Evolutionary conservation across 2,329 filamentous ascomycete genomes (phyloP).

Genomic region (Pezicula radicicola): DNA sequence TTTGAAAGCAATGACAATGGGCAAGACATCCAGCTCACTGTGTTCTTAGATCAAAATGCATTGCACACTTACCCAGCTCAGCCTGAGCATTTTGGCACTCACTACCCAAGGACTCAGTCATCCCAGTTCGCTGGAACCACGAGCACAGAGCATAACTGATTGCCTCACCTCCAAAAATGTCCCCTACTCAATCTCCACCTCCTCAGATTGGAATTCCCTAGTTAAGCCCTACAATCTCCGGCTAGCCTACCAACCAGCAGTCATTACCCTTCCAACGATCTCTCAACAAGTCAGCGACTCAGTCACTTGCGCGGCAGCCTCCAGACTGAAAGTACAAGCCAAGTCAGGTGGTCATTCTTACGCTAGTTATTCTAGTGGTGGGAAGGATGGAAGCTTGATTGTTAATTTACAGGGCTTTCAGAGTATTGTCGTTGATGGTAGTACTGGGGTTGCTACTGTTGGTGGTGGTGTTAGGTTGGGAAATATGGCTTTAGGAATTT

Average conservation of each 20-base stretch:
- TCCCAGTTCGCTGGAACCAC: no score
- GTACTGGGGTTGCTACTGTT: conserved; percentile 25
- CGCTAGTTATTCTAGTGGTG: conserved; percentile 40
- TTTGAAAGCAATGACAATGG: no score
- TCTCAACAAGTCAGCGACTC: conserved; percentile 34
- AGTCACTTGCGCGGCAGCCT: conserved; percentile 39
- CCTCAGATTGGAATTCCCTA: not conserved
- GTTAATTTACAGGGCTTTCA: conserved; percentile 41
- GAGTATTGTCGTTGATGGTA: not conserved
- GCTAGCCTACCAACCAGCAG: conserved; percentile 6
- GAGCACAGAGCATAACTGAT: conserved; percentile 2
- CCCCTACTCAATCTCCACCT: not conserved
- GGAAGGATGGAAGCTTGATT: conserved; percentile 45
- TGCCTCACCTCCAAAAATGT: not conserved
- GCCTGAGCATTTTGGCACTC: no score
- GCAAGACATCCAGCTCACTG: no score
- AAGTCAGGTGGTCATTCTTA: conserved; percentile 51
- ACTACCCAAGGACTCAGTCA: no score
- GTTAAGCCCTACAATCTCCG: conserved; percentile 10
- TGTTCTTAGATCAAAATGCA: no score
- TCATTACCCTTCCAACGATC: conserved; percentile 16
- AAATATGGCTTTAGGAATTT: conserved; percentile 36
- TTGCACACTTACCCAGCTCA: no score
- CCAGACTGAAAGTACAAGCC: conserved; percentile 42
- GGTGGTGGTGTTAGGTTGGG: conserved; percentile 41